Evolutionary conservation across 2,329 filamentous ascomycete genomes (phyloP).

Genomic region (Teratosphaeria destructans): DNA sequence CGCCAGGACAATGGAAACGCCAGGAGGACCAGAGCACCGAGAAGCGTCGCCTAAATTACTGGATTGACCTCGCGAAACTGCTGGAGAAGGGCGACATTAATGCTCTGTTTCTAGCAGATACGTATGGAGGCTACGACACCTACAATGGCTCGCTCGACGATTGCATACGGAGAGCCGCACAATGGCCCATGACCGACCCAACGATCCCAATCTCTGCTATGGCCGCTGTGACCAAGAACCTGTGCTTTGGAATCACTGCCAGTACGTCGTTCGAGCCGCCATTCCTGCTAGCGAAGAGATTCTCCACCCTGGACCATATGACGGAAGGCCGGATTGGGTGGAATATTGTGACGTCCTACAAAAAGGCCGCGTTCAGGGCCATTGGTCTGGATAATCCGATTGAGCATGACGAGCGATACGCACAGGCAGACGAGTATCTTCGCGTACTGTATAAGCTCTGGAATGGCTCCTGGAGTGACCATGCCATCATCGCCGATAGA

Average conservation of each 20-base stretch:
- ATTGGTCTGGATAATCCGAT: constrained; percentile 50
- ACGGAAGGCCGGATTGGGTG: constrained; percentile 52
- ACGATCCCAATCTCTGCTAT: constrained; percentile 55
- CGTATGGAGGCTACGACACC: constrained; percentile 54
- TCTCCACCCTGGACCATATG: constrained; percentile 53
- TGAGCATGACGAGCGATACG: constrained; percentile 53
- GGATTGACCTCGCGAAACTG: constrained; percentile 53
- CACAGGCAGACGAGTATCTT: constrained; percentile 52
- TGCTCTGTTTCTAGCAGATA: constrained; percentile 56
- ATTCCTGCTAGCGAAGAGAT: constrained; percentile 51
- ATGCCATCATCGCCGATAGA: constrained; percentile 46
- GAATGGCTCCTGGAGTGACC: constrained; percentile 45
- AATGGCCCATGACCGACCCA: constrained; percentile 54
- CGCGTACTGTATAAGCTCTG: constrained; percentile 52
- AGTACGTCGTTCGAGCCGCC: constrained; percentile 55
- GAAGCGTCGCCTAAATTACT: constrained; percentile 52
- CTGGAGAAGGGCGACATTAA: constrained; percentile 54
- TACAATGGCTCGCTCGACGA: constrained; percentile 37
- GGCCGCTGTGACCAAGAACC: constrained; percentile 55
- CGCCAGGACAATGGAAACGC: constrained; percentile 54
- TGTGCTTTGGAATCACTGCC: constrained; percentile 53
- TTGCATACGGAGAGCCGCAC: constrained; percentile 36
- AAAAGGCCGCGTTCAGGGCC: constrained; percentile 53
- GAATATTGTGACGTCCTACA: constrained; percentile 58
- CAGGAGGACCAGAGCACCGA: constrained; percentile 44